These are phyloP conservation scores for Vigna trinervia DNA, from an alignment of 306 rosid species.

Conservation along the genomic window DNA sequence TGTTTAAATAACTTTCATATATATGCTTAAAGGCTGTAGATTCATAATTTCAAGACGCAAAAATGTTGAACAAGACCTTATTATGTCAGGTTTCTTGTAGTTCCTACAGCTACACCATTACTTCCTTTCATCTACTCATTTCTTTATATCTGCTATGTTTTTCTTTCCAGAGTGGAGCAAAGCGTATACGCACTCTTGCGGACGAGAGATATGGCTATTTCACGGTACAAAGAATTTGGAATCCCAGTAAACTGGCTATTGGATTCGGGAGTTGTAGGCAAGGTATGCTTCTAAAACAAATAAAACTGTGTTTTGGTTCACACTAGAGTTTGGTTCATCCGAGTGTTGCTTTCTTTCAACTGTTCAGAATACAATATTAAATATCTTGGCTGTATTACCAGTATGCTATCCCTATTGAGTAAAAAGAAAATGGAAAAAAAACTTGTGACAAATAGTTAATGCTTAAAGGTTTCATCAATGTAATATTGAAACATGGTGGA, in stretches of 20 bases:
- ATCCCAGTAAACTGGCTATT: conserved; percentile 88
- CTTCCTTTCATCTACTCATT: conserved; percentile 18
- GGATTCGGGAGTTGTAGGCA: conserved; percentile 97
- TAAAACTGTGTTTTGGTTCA: conserved; percentile 5
- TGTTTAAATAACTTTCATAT: conserved; percentile 20
- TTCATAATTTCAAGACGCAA: conserved; percentile 7
- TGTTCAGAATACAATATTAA: conserved; percentile 1
- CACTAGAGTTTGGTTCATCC: not conserved
- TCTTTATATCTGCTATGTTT: conserved; percentile 13
- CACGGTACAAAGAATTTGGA: conserved; percentile 92
- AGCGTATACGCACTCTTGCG: conserved; percentile 90
- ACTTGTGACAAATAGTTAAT: not conserved
- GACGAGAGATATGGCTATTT: conserved; percentile 96
- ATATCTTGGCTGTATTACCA: not conserved
- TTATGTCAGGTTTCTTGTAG: not conserved
- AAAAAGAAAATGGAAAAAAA: not conserved
- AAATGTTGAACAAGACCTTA: not conserved
- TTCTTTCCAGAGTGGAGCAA: conserved; percentile 77
- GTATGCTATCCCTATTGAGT: too few species aligned
- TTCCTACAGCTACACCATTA: conserved; percentile 6
- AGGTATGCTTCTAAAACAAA: conserved; percentile 60
- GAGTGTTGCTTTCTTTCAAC: not conserved
- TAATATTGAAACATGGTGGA: not conserved
- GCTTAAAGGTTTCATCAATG: not conserved
- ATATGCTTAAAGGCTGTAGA: conserved; percentile 18